These are phyloP conservation scores for Carallia pectinifolia DNA, from an alignment of 345 rosid genomes.

Conservation along the genomic window DNA sequence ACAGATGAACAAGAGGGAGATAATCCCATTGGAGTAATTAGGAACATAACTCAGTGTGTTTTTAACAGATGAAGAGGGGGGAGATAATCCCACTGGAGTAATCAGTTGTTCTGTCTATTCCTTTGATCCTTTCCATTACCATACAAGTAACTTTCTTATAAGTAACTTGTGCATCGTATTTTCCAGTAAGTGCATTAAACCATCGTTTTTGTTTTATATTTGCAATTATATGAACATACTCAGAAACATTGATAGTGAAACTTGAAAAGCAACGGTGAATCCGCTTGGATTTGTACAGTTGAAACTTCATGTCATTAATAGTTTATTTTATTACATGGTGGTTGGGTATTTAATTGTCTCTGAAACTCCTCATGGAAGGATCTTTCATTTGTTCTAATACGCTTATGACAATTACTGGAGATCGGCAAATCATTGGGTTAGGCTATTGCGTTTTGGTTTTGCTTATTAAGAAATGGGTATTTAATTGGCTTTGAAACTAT, in stretches of 20 bases:
- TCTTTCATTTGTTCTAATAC: no score
- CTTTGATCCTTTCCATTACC: background rate
- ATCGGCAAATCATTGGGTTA: no score
- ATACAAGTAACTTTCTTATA: background rate
- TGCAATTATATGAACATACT: background rate
- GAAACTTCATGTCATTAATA: background rate
- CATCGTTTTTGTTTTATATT: background rate
- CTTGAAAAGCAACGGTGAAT: background rate
- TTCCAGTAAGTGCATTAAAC: background rate
- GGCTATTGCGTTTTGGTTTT: no score
- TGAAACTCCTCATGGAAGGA: no score
- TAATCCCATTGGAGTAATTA: background rate
- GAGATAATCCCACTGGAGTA: background rate
- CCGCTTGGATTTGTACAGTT: background rate
- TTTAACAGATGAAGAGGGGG: background rate
- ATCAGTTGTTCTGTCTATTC: background rate
- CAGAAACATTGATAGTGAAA: background rate
- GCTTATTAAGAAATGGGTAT: no score
- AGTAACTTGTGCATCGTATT: background rate
- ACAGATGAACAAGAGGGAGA: background rate
- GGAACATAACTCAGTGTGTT: background rate
- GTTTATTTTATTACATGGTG: no score
- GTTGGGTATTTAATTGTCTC: no score
- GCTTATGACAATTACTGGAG: no score
- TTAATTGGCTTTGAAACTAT: no score